Conservation (phyloP, 257 asterid species). For the Solanum dulcamara region DNA sequence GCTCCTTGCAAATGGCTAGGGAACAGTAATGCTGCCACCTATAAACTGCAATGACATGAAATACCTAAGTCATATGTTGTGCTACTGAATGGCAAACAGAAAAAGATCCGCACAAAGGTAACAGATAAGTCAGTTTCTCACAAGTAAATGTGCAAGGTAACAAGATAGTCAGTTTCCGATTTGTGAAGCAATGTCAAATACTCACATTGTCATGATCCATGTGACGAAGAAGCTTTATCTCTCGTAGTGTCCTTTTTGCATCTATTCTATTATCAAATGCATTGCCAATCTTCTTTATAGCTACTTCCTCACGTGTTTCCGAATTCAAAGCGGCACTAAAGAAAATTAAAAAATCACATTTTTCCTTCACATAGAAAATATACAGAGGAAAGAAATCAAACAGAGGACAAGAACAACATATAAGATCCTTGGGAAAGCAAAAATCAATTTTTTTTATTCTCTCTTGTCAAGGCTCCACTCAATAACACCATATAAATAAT, state of each 20-base stretch:
- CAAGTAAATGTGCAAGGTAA: neutral
- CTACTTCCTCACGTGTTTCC: constrained; percentile 92
- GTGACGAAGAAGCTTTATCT: constrained; percentile 89
- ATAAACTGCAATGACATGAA: neutral
- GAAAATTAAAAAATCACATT: constrained; percentile 12
- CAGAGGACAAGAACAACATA: neutral
- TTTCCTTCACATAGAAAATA: neutral
- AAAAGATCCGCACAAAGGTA: neutral
- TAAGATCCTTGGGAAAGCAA: neutral
- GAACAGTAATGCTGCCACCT: neutral
- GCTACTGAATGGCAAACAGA: neutral
- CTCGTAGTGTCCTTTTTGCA: constrained; percentile 90
- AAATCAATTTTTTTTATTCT: neutral
- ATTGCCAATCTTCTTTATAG: constrained; percentile 97
- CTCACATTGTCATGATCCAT: constrained; percentile 89
- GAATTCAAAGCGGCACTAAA: constrained; percentile 87
- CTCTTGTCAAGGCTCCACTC: neutral
- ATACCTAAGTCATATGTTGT: neutral
- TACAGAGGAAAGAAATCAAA: neutral
- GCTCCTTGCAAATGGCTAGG: neutral
- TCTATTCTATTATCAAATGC: constrained; percentile 94
- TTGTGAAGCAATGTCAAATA: neutral
- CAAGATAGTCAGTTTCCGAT: neutral
- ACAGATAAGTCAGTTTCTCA: neutral
- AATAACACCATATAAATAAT: neutral